A percentile compares a stretch with the other conserved stretches of the same genome.
These are phyloP conservation scores for Salix arbutifolia DNA, from an alignment of 345 rosid species.

Conservation along the genomic window DNA sequence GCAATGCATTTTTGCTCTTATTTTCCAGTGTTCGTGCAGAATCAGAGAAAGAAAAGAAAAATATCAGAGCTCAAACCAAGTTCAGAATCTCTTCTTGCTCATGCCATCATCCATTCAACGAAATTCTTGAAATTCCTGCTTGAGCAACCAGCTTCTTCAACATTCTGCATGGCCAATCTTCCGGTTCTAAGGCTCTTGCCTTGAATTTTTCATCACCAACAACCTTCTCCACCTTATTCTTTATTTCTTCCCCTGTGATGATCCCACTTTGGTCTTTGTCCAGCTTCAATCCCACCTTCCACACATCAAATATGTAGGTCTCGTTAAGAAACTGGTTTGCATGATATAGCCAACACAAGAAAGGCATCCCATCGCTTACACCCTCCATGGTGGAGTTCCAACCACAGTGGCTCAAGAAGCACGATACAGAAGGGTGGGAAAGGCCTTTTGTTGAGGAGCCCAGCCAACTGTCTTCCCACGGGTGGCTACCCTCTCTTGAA, in stretches of 20 bases:
- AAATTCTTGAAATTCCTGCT: neutral
- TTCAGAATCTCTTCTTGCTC: neutral
- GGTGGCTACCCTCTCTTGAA: neutral
- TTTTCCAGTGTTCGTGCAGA: neutral
- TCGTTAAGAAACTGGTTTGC: neutral
- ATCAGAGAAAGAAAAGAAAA: neutral
- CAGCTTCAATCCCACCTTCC: neutral
- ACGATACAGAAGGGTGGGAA: neutral
- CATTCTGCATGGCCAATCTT: neutral
- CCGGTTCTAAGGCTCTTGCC: neutral
- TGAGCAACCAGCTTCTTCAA: slow-evolving; percentile 7
- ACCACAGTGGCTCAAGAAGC: slow-evolving; percentile 2
- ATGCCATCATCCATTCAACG: neutral
- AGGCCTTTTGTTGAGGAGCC: neutral
- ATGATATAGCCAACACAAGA: neutral
- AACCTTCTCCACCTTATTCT: neutral
- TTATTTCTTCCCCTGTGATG: neutral
- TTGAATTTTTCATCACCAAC: neutral
- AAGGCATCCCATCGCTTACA: neutral
- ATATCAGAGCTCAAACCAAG: neutral
- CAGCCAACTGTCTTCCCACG: neutral
- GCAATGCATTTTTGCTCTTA: neutral
- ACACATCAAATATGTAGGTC: neutral
- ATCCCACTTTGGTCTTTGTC: neutral
- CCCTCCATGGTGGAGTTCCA: slow-evolving; percentile 2